phyloP scores from a whole-genome alignment of 352 stramenopile genomes.

The Phytophthora multivora region DNA sequence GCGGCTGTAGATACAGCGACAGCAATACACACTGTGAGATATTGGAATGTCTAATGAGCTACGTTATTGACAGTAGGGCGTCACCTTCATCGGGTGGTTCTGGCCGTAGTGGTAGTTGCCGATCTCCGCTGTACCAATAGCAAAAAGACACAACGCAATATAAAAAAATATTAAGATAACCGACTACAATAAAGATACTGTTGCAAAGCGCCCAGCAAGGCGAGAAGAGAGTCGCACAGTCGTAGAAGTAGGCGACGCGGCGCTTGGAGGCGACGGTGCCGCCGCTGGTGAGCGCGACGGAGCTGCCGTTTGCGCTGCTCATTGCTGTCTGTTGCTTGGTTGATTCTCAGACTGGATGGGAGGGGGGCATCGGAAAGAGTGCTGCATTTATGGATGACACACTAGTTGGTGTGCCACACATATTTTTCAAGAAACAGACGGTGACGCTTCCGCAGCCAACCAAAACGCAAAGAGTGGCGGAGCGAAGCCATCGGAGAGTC shows the following conservation, averaged over 20 bases:
- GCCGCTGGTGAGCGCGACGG: conserved; percentile 34
- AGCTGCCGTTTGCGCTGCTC: conserved; percentile 38
- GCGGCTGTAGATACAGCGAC: conserved; percentile 67
- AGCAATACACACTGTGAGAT: not conserved
- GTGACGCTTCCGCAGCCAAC: conserved; percentile 35
- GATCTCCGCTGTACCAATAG: conserved; percentile 89
- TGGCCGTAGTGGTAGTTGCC: conserved; percentile 99
- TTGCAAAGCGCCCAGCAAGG: not conserved
- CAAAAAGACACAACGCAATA: not conserved
- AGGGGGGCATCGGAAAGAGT: conserved; percentile 14
- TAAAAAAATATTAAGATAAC: not conserved
- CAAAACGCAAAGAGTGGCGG: conserved; percentile 22
- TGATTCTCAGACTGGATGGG: conserved; percentile 19
- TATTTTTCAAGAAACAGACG: conserved; percentile 6
- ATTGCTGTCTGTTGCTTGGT: conserved; percentile 5
- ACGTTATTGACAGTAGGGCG: not conserved
- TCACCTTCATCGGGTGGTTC: conserved; percentile 90
- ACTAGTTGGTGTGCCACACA: not conserved
- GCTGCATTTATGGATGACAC: conserved; percentile 11
- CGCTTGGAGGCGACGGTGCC: conserved; percentile 58
- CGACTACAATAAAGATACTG: not conserved
- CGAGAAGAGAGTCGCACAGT: conserved; percentile 50
- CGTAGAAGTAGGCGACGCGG: conserved; percentile 91
- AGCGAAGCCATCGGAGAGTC: conserved; percentile 5
- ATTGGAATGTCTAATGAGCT: too few species aligned